phyloP scores from a whole-genome alignment of 306 rosid genomes.

The Canavalia ensiformis region DNA sequence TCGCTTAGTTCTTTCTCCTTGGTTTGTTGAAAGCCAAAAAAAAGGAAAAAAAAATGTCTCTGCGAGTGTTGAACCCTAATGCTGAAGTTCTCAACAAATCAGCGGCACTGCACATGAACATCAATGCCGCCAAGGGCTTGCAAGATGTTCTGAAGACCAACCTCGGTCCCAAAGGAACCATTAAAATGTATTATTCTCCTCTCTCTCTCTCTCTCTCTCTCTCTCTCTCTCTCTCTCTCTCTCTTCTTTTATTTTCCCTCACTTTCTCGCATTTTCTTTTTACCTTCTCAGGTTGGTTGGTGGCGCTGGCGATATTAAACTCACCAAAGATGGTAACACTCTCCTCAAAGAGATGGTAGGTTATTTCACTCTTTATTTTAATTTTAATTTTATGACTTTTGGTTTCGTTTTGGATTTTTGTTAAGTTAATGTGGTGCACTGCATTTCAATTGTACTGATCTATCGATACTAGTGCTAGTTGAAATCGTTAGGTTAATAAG shows the following conservation, averaged over 20 bases:
- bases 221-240: background rate
- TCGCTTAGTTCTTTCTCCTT: no score
- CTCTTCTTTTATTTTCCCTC: background rate
- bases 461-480: background rate
- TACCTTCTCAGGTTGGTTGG: conserved; percentile 83
- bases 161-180: conserved; percentile 97
- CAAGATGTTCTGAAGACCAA: conserved; percentile 93
- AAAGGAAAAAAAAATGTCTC: conserved; percentile 62
- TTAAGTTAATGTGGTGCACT: no score
- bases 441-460: background rate
- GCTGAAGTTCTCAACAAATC: conserved; percentile 98
- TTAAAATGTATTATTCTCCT: conserved; percentile 69
- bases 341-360: conserved; percentile 91
- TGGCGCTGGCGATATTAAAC: conserved; percentile 95
- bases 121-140: conserved; percentile 97
- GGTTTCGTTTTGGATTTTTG: no score
- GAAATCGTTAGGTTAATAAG: background rate
- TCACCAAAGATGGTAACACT: conserved; percentile 98
- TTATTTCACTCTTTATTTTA: background rate
- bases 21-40: no score
- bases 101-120: conserved; percentile 95
- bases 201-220: background rate
- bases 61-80: conserved; percentile 83
- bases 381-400: no score
- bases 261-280: background rate